Evolutionary conservation across 1,284 basidiomycete species (phyloP).

Genomic region (Sanguinoderma infundibulare): DNA sequence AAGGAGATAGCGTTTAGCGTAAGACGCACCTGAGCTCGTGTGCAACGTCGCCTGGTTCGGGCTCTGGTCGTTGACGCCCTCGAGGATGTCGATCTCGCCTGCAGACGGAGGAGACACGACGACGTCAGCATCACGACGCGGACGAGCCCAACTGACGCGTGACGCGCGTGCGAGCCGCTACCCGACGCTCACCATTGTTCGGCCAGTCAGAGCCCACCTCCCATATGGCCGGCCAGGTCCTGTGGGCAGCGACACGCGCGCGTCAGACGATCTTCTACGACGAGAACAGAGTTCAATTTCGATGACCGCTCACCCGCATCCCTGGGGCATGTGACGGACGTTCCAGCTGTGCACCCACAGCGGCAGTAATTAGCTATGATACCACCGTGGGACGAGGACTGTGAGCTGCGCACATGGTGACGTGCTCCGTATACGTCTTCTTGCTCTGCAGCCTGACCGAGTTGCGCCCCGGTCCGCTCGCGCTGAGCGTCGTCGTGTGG

Average conservation of each 20-base stretch:
- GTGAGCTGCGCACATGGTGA: conserved; percentile 53
- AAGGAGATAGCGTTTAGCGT: neutral
- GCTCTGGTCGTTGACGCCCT: conserved; percentile 63
- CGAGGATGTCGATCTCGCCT: conserved; percentile 76
- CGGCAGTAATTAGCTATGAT: neutral
- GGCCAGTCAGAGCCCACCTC: conserved; percentile 42
- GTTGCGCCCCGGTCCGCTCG: conserved; percentile 57
- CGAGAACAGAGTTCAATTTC: too few relatives aligned
- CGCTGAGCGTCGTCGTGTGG: conserved; percentile 45
- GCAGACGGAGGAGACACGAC: conserved; percentile 2
- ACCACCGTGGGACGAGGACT: neutral
- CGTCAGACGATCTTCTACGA: too few relatives aligned
- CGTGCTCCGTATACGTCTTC: conserved; percentile 54
- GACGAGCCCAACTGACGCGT: conserved; percentile 27
- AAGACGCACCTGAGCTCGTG: conserved; percentile 48
- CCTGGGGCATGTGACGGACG: conserved; percentile 61
- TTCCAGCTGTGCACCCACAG: conserved; percentile 50
- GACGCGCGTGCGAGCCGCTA: neutral
- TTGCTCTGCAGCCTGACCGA: conserved; percentile 61
- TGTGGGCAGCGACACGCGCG: conserved; percentile 19
- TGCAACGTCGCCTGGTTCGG: conserved; percentile 69
- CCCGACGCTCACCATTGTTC: conserved; percentile 25
- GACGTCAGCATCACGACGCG: conserved; percentile 3
- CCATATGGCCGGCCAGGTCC: conserved; percentile 46
- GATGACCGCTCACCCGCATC: conserved; percentile 73